Percentiles rank a stretch among this genome's conserved stretches.
These are phyloP conservation scores for Globisporangium rhizosaccharum DNA, from an alignment of 352 stramenopile species.

Conservation along the genomic window DNA sequence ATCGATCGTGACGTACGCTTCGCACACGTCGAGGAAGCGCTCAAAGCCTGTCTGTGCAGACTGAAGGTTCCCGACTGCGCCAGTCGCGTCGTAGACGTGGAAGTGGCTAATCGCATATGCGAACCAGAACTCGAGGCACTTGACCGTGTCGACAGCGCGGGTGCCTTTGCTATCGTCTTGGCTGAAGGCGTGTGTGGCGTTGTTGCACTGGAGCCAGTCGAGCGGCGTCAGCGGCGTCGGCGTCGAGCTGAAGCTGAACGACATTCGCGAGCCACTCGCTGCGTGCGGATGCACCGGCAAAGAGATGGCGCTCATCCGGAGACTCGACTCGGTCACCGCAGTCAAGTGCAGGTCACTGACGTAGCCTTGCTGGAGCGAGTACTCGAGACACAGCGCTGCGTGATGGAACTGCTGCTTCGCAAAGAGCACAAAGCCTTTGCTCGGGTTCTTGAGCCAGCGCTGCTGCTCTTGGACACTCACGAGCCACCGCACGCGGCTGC, in stretches of 20 bases:
- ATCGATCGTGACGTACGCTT: neutral
- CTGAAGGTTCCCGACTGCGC: constrained; percentile 32
- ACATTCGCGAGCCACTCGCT: constrained; percentile 30
- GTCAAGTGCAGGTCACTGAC: constrained; percentile 10
- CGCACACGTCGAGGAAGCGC: constrained; percentile 20
- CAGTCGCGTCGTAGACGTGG: constrained; percentile 42
- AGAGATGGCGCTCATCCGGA: neutral
- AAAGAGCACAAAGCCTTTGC: constrained; percentile 40
- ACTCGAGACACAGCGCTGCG: constrained; percentile 46
- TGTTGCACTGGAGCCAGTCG: constrained; percentile 16
- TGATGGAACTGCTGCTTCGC: constrained; percentile 25
- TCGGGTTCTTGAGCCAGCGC: constrained; percentile 48
- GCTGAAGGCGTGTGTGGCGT: neutral
- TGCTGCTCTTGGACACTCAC: constrained; percentile 23
- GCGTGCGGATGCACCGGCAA: neutral
- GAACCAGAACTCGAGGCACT: constrained; percentile 47
- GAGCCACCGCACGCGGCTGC: constrained; percentile 29
- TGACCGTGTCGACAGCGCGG: neutral
- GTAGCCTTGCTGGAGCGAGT: constrained; percentile 38
- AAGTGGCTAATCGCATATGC: constrained; percentile 52
- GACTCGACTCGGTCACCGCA: neutral
- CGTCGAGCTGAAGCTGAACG: constrained; percentile 46
- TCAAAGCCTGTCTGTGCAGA: constrained; percentile 39
- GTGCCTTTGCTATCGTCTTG: neutral
- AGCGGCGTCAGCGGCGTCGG: constrained; percentile 18